phyloP scores from a whole-genome alignment of 345 rosid genomes.

The Litchi chinensis region DNA sequence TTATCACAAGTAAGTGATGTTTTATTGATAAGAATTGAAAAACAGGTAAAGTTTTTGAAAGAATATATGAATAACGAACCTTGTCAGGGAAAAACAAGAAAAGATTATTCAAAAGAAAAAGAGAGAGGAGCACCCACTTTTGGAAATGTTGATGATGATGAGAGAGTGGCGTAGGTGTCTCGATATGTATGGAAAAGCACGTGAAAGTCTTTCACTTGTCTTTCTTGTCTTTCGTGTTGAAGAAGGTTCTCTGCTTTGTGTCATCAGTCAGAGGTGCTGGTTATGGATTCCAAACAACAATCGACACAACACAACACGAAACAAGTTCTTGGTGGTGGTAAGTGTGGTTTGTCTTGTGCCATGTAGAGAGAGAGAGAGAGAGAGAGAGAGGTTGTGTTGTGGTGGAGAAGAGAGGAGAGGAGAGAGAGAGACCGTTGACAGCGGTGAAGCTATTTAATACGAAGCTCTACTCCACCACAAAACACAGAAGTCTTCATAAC shows the following conservation, averaged over 20 bases:
- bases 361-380: neutral
- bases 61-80: neutral
- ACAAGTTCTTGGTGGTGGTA: neutral
- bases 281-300: neutral
- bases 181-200: neutral
- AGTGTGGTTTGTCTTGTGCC: neutral
- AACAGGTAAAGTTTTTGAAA: neutral
- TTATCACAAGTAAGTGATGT: too few species aligned
- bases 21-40: too few species aligned
- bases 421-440: conserved; percentile 22
- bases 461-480: neutral
- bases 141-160: neutral
- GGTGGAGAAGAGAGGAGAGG: conserved; percentile 1
- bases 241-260: conserved; percentile 11
- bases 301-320: neutral
- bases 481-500: neutral
- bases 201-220: conserved; percentile 1
- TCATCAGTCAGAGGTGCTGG: neutral
- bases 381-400: conserved; percentile 2
- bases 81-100: neutral
- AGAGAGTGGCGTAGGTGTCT: neutral
- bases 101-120: neutral
- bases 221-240: conserved; percentile 36
- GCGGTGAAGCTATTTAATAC: conserved; percentile 36
- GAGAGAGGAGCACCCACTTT: neutral